phyloP scores from a whole-genome alignment of 1,284 basidiomycete species.

The Thecaphora frezii region DNA sequence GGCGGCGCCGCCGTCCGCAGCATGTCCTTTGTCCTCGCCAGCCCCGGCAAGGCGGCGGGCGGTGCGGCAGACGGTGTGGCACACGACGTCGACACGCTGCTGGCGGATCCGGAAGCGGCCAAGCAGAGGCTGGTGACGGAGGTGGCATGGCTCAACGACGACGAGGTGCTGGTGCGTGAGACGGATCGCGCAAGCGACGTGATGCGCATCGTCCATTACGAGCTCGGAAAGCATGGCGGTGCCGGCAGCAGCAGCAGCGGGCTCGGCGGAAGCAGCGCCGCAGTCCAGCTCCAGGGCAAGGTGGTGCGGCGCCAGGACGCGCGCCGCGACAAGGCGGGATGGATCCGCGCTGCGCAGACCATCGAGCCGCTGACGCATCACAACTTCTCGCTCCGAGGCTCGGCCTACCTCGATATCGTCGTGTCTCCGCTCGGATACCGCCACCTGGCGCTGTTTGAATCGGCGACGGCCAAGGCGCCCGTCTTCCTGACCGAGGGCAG shows the following conservation, averaged over 20 bases:
- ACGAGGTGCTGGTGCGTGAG: constrained; percentile 79
- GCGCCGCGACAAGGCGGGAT: constrained; percentile 77
- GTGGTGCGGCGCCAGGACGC: constrained; percentile 67
- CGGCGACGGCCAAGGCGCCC: constrained; percentile 18
- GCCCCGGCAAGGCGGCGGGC: constrained; percentile 22
- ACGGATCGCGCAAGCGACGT: constrained; percentile 65
- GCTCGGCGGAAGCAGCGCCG: background rate
- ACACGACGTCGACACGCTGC: constrained; percentile 60
- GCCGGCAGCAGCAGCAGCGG: background rate
- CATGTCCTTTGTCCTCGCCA: constrained; percentile 22
- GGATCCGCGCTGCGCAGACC: constrained; percentile 70
- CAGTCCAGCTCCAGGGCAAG: constrained; percentile 45
- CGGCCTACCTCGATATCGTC: constrained; percentile 46
- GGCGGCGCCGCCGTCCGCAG: constrained; percentile 8
- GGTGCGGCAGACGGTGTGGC: constrained; percentile 44
- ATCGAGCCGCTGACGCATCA: constrained; percentile 34
- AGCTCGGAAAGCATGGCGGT: constrained; percentile 6
- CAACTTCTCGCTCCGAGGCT: constrained; percentile 19
- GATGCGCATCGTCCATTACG: constrained; percentile 39
- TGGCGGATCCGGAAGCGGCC: constrained; percentile 64
- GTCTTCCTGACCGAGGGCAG: constrained; percentile 74
- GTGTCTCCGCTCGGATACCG: constrained; percentile 32
- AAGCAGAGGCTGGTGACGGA: constrained; percentile 69
- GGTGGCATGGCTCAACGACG: constrained; percentile 80
- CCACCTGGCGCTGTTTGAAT: constrained; percentile 44